phyloP scores from a whole-genome alignment of 2,329 filamentous ascomycete genomes.

The Paecilomyces formosus region DNA sequence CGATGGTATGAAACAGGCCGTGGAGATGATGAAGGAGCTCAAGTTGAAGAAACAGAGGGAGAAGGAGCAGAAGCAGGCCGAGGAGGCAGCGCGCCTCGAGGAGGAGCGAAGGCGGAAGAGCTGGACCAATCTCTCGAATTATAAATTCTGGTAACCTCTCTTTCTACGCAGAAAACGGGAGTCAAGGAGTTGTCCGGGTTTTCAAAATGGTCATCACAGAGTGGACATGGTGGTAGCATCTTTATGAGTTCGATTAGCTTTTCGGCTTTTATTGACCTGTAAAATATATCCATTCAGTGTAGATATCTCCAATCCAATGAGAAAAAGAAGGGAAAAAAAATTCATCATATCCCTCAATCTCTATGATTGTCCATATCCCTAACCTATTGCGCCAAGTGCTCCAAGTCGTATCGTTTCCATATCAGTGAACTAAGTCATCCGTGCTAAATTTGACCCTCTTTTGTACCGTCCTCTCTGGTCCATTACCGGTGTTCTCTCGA shows the following conservation, averaged over 20 bases:
- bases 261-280: conserved; percentile 4
- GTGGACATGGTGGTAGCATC: background rate
- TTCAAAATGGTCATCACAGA: conserved; percentile 7
- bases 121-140: conserved; percentile 37
- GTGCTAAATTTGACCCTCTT: conserved; percentile 37
- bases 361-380: background rate
- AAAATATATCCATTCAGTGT: conserved; percentile 6
- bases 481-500: conserved; percentile 17
- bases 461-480: conserved; percentile 22
- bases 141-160: conserved; percentile 38
- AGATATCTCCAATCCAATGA: conserved; percentile 6
- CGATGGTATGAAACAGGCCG: conserved; percentile 74
- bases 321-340: background rate
- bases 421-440: background rate
- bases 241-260: background rate
- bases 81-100: conserved; percentile 26
- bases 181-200: conserved; percentile 22
- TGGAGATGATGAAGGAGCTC: conserved; percentile 72
- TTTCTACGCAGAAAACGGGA: conserved; percentile 11
- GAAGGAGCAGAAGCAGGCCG: conserved; percentile 34
- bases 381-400: background rate
- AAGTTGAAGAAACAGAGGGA: conserved; percentile 56
- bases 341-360: conserved; percentile 1
- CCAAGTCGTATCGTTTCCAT: background rate
- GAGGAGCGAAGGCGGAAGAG: conserved; percentile 35